Evolutionary conservation across 169 alveolate species (phyloP).

Genomic region (Plasmodium vivax): DNA sequence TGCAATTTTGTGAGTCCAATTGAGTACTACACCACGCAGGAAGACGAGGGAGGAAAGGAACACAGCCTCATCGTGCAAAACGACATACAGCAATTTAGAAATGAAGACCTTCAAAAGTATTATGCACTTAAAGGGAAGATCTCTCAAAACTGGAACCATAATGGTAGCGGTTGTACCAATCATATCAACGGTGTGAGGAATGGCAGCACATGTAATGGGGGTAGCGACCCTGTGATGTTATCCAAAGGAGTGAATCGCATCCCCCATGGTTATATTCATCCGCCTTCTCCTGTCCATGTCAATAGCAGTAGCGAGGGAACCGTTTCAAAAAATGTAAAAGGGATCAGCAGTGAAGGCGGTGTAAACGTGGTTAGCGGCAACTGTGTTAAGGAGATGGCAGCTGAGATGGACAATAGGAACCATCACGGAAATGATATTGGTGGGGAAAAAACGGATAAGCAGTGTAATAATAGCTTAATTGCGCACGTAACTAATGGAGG

Average conservation of each 20-base stretch:
- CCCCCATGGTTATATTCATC: background rate
- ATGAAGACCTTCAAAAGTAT: background rate
- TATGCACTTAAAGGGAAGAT: background rate
- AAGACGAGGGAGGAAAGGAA: background rate
- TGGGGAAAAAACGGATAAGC: background rate
- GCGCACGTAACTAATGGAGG: background rate
- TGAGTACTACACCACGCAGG: background rate
- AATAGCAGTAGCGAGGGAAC: background rate
- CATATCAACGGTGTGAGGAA: background rate
- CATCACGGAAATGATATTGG: background rate
- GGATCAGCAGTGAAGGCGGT: background rate
- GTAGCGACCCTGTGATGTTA: background rate
- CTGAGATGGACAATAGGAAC: background rate
- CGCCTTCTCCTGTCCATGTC: background rate
- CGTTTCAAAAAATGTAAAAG: constrained; percentile 4
- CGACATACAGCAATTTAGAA: background rate
- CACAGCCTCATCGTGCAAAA: background rate
- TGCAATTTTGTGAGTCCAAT: background rate
- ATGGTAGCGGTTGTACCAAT: background rate
- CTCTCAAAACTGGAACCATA: background rate
- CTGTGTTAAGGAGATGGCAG: background rate
- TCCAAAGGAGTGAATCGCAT: background rate
- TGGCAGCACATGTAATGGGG: background rate
- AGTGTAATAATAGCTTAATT: background rate
- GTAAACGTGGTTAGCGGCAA: constrained; percentile 5